Percentiles rank a stretch among this genome's conserved stretches.
These are phyloP conservation scores for Apiospora pterosperma DNA, from an alignment of 2,329 filamentous ascomycete genomes.

Conservation along the genomic window DNA sequence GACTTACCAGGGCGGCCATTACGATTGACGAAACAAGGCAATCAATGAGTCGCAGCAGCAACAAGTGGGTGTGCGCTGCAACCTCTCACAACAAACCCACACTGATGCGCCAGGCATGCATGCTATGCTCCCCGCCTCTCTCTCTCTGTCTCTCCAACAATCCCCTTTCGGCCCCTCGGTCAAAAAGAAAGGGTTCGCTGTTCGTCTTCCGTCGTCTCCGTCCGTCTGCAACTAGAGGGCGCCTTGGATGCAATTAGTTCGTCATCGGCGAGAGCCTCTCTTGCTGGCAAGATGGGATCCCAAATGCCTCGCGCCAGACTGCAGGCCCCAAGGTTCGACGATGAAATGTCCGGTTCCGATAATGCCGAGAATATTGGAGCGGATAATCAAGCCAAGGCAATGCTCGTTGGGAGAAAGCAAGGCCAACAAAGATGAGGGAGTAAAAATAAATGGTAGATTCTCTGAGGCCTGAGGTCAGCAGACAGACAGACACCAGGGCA, in stretches of 20 bases:
- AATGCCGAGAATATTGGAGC: not conserved
- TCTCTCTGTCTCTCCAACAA: not conserved
- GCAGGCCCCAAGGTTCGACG: not conserved
- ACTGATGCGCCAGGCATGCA: not conserved
- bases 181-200: too few species aligned
- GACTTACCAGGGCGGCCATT: constrained; percentile 9
- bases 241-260: not conserved
- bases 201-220: too few species aligned
- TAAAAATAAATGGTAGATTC: constrained; percentile 18
- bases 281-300: not conserved
- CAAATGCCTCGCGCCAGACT: not conserved
- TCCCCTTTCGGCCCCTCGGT: not conserved
- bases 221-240: not conserved
- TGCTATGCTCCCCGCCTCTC: not conserved
- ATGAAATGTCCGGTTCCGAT: not conserved
- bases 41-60: not conserved
- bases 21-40: not conserved
- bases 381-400: not conserved
- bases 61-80: not conserved
- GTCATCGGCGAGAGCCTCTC: not conserved
- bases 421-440: not conserved
- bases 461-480: not conserved
- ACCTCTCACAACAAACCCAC: not conserved
- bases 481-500: not conserved
- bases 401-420: constrained; percentile 16